Conservation (phyloP, 495 filamentous ascomycete genomes). For the Tricharina praecox region DNA sequence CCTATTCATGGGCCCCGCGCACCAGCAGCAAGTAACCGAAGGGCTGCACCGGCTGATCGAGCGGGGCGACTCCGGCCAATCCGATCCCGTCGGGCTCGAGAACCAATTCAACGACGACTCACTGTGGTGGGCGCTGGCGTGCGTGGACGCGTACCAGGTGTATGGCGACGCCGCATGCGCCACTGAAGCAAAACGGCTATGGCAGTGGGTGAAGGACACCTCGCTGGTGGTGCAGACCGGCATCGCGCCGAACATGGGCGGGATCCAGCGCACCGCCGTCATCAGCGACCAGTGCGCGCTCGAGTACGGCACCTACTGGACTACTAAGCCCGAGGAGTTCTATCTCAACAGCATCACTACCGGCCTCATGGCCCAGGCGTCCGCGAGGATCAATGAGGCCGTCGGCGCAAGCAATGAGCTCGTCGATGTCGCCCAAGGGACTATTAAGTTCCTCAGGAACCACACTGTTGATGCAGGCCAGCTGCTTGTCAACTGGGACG, state of each 20-base stretch:
- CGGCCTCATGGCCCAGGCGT: background rate
- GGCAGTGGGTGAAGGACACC: conserved; percentile 3
- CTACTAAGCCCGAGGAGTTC: background rate
- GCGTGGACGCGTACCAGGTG: background rate
- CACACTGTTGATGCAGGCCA: conserved; percentile 1
- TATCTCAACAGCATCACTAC: conserved; percentile 8
- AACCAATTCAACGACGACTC: conserved; percentile 6
- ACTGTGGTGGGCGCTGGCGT: conserved; percentile 4
- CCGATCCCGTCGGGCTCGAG: background rate
- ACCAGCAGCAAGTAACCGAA: background rate
- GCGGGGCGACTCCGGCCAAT: background rate
- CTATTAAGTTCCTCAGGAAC: background rate
- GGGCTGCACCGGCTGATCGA: background rate
- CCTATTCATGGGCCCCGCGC: background rate
- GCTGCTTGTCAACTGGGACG: background rate
- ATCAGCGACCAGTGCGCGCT: background rate
- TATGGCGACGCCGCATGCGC: background rate
- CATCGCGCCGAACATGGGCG: conserved; percentile 8
- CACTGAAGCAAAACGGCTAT: background rate
- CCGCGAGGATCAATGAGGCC: background rate
- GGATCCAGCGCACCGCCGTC: background rate
- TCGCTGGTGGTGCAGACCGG: conserved; percentile 4
- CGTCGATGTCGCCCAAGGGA: background rate
- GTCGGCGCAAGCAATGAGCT: background rate
- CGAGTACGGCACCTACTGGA: conserved; percentile 4